phyloP scores from a whole-genome alignment of 345 rosid genomes.

The Orychophragmus violaceus region DNA sequence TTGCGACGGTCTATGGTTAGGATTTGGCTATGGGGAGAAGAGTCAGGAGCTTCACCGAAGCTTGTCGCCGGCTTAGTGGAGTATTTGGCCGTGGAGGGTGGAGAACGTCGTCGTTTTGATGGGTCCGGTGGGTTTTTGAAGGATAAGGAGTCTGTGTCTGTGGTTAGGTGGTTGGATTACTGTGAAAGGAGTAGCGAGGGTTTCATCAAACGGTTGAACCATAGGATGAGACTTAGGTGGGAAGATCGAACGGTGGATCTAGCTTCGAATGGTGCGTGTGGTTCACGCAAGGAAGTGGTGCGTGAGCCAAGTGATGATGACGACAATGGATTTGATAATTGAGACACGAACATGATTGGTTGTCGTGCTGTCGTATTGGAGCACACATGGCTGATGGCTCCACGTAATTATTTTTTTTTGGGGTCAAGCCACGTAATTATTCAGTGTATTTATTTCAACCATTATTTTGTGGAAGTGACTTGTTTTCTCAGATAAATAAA shows the following conservation, averaged over 20 bases:
- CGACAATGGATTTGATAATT: slow-evolving; percentile 9
- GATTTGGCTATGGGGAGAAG: slow-evolving; percentile 47
- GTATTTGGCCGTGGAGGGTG: slow-evolving; percentile 30
- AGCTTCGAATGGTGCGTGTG: slow-evolving; percentile 30
- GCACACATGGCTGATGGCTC: slow-evolving; percentile 27
- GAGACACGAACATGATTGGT: slow-evolving; percentile 28
- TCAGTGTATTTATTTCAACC: neutral
- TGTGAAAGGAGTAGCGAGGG: slow-evolving; percentile 37
- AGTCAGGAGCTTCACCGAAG: slow-evolving; percentile 39
- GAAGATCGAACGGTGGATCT: slow-evolving; percentile 35
- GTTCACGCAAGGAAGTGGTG: slow-evolving; percentile 13
- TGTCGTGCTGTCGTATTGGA: neutral
- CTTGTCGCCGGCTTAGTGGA: slow-evolving; percentile 47
- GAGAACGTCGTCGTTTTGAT: neutral
- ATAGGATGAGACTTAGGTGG: slow-evolving; percentile 36
- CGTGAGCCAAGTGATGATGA: slow-evolving; percentile 4
- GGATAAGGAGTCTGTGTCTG: slow-evolving; percentile 22
- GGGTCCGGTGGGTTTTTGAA: slow-evolving; percentile 10
- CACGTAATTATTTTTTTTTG: slow-evolving; percentile 17
- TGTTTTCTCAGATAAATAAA: neutral
- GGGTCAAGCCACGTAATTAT: too few species aligned
- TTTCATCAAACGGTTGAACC: slow-evolving; percentile 49
- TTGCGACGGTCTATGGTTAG: slow-evolving; percentile 43
- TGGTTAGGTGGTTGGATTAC: slow-evolving; percentile 30
- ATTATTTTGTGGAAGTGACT: neutral